These are phyloP conservation scores for Aspergillus jensenii DNA, from an alignment of 2,329 filamentous ascomycete species.

Conservation along the genomic window DNA sequence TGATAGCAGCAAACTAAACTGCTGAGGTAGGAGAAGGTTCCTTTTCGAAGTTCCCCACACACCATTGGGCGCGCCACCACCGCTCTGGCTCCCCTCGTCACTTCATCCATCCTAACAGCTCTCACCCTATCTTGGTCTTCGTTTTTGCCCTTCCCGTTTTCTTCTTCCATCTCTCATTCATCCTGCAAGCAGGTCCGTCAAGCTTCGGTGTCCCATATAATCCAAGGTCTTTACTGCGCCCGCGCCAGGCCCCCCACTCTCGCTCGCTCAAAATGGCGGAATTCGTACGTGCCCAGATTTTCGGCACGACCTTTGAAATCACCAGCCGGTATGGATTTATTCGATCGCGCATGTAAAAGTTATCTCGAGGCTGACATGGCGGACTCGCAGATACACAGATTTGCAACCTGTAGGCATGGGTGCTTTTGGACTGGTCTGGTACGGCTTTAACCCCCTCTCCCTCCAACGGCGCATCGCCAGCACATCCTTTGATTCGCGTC, in stretches of 20 bases:
- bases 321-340: conserved; percentile 74
- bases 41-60: conserved; percentile 29
- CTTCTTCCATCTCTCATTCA: conserved; percentile 10
- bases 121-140: conserved; percentile 6
- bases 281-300: conserved; percentile 98
- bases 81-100: conserved; percentile 20
- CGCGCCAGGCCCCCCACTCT: conserved; percentile 14
- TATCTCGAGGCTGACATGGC: conserved; percentile 22
- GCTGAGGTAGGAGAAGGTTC: conserved; percentile 5
- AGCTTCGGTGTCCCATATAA: neutral
- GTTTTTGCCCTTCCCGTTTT: neutral
- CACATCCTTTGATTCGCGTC: neutral
- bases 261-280: conserved; percentile 74
- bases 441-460: conserved; percentile 37
- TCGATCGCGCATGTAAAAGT: neutral
- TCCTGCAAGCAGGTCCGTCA: neutral
- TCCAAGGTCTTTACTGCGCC: conserved; percentile 2
- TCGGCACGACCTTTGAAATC: conserved; percentile 99
- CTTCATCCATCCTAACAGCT: conserved; percentile 16
- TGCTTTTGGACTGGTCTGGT: conserved; percentile 98
- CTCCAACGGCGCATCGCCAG: conserved; percentile 8
- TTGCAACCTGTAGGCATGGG: conserved; percentile 99
- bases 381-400: conserved; percentile 77
- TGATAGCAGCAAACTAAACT: conserved; percentile 15
- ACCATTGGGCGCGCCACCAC: conserved; percentile 25